These are phyloP conservation scores for Anastatica hierochuntica DNA, from an alignment of 345 rosid species.

Conservation along the genomic window DNA sequence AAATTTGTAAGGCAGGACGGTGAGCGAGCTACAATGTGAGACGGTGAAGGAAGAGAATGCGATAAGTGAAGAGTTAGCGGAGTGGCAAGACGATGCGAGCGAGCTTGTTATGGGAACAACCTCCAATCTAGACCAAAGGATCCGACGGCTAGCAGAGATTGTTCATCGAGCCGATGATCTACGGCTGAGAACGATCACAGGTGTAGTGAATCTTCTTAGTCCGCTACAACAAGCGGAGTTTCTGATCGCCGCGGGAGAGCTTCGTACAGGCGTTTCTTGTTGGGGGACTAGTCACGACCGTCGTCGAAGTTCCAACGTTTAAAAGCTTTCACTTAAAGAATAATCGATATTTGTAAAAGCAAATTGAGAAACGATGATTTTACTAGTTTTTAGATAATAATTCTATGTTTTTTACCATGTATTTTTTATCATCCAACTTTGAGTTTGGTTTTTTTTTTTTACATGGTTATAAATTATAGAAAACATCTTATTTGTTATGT, in stretches of 20 bases:
- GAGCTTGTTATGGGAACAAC: slow-evolving; percentile 36
- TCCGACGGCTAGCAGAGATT: slow-evolving; percentile 34
- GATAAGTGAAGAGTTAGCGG: slow-evolving; percentile 53
- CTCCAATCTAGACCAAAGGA: slow-evolving; percentile 26
- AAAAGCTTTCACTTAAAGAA: neutral
- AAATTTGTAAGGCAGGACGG: slow-evolving; percentile 41
- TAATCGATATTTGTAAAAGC: too few species aligned
- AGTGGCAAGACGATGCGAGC: slow-evolving; percentile 66
- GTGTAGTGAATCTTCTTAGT: slow-evolving; percentile 46
- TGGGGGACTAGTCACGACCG: slow-evolving; percentile 57
- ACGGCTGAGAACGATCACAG: slow-evolving; percentile 42
- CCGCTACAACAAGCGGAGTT: slow-evolving; percentile 70
- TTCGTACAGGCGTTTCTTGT: slow-evolving; percentile 52
- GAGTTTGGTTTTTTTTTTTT: slow-evolving; percentile 24
- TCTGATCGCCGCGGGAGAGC: slow-evolving; percentile 58
- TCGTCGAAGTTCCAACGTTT: slow-evolving; percentile 18
- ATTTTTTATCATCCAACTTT: slow-evolving; percentile 1
- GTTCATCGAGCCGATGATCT: slow-evolving; percentile 62
- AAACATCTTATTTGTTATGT: neutral
- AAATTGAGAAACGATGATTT: too few species aligned
- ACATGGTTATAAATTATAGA: slow-evolving; percentile 1
- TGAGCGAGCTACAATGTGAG: slow-evolving; percentile 82
- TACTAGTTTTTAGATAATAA: neutral
- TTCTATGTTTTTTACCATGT: slow-evolving; percentile 17
- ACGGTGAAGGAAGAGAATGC: slow-evolving; percentile 81